These are phyloP conservation scores for Marchantia paleacea DNA, from an alignment of 225 moss, liverwort and hornwort species.

Conservation along the genomic window DNA sequence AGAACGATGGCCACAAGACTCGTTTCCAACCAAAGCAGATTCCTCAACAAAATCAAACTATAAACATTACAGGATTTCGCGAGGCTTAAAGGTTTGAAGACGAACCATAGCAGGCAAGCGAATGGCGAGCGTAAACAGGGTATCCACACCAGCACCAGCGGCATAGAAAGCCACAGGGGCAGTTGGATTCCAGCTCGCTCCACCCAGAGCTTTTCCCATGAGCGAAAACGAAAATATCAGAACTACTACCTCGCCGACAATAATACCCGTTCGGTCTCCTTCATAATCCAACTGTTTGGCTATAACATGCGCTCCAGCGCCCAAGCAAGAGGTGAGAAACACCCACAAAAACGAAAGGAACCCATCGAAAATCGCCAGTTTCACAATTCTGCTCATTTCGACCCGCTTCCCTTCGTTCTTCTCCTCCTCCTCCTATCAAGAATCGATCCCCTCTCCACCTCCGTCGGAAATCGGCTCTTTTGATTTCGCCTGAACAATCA, in stretches of 20 bases:
- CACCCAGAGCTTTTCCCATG: slow-evolving; percentile 59
- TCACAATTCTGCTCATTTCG: slow-evolving; percentile 20
- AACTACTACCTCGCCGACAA: slow-evolving; percentile 40
- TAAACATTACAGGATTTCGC: not conserved
- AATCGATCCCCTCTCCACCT: no score
- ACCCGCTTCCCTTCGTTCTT: no score
- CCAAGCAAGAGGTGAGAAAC: slow-evolving; percentile 34
- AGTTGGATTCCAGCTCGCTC: slow-evolving; percentile 74
- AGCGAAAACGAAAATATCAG: slow-evolving; percentile 49
- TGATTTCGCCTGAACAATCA: no score
- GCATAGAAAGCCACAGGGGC: slow-evolving; percentile 64
- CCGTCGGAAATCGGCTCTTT: no score
- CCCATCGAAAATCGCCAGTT: slow-evolving; percentile 34
- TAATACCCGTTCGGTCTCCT: slow-evolving; percentile 38
- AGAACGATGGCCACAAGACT: not conserved
- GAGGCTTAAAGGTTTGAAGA: not conserved
- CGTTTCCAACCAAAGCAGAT: not conserved
- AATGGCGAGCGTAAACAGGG: slow-evolving; percentile 46
- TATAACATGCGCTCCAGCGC: slow-evolving; percentile 31
- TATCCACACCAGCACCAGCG: slow-evolving; percentile 44
- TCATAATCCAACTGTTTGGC: slow-evolving; percentile 30
- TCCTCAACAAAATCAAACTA: not conserved
- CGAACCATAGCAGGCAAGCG: slow-evolving; percentile 61
- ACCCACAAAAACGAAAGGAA: slow-evolving; percentile 62
- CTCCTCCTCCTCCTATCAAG: no score